Evolutionary conservation across 2,329 filamentous ascomycete species (phyloP), one percentile per base, ranked within the genome.

Genomic region (Botrytis elliptica): DNA sequence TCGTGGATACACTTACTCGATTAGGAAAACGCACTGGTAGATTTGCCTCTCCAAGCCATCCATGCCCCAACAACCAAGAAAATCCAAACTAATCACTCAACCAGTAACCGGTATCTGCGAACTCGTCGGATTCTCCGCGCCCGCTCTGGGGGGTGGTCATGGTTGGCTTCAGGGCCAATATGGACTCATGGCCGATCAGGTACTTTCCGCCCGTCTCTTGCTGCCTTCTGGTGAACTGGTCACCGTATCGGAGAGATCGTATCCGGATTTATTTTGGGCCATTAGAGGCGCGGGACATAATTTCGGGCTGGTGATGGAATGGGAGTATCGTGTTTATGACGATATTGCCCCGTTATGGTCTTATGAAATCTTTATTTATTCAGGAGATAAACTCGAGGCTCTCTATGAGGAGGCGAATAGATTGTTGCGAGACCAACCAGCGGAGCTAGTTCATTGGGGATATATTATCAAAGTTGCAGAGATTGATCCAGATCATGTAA

Each of bases 221-320:
- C 80, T 83, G 14, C 83, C 83, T 0, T 85, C 88, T 69, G 87
- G 88, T 18, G 33, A 60, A 36, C 12, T 70, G 20, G 42, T 84
- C 4, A 80, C 75, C 0, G 82, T 82, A 80, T 86, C 84, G 1
- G 79, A 82, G n/a, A 71, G 52, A 14, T 78, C 78, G 0, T 83
- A 88, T 55, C 57, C 78, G 0, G 85, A 87, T 52, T 80, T 87
- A 4, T 87, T 86, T 78, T 86, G 85, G 85, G 85, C 82, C 70
- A 42, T 77, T 52, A 36, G 72, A 38, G 72, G 77, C 6, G 70
- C 74, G 18, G 74, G 73, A 3, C 86, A 76, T 70, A 85, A 83
- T 74, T 85, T 86, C 73, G 84, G 84, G n/a, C 81, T 85, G 38
- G 83, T 84, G 3, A 84, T 82, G 25, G 67, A 66, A 57, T 63